These are phyloP conservation scores for Suhomyces choctaworum DNA, from an alignment of 1,139 yeast species.

Conservation along the genomic window DNA sequence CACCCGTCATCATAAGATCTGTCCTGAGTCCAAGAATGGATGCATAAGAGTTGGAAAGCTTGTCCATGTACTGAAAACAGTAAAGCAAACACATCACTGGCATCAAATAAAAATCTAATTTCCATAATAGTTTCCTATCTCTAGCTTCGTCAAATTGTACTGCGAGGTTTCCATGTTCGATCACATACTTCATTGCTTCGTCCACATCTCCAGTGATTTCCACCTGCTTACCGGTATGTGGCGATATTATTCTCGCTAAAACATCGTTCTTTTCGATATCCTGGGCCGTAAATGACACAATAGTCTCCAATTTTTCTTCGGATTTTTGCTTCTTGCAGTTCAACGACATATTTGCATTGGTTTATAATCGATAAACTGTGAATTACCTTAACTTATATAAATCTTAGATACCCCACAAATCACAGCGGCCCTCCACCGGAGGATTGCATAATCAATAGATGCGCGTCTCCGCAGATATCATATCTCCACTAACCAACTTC, in stretches of 20 bases:
- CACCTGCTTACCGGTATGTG: slow-evolving; percentile 28
- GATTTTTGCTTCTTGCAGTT: neutral
- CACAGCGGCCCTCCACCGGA: too few species aligned
- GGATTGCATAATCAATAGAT: too few species aligned
- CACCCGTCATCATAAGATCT: slow-evolving; percentile 51
- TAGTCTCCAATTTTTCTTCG: neutral
- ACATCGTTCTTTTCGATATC: slow-evolving; percentile 22
- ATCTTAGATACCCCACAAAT: too few species aligned
- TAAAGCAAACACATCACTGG: slow-evolving; percentile 58
- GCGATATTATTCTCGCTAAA: slow-evolving; percentile 31
- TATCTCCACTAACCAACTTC: too few species aligned
- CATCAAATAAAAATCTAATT: slow-evolving; percentile 52
- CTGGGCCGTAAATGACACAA: slow-evolving; percentile 27
- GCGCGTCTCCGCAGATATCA: too few species aligned
- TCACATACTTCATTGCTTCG: slow-evolving; percentile 33
- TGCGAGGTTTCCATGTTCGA: slow-evolving; percentile 11
- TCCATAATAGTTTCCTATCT: slow-evolving; percentile 34
- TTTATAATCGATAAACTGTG: too few species aligned
- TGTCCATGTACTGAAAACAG: slow-evolving; percentile 65
- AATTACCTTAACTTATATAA: too few species aligned
- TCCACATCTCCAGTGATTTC: slow-evolving; percentile 36
- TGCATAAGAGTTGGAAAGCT: slow-evolving; percentile 57
- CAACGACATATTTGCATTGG: too few species aligned
- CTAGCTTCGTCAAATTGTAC: slow-evolving; percentile 6
- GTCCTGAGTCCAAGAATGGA: slow-evolving; percentile 58